These are phyloP conservation scores for Cochlearia excelsa DNA, from an alignment of 345 rosid genomes.

Conservation along the genomic window DNA sequence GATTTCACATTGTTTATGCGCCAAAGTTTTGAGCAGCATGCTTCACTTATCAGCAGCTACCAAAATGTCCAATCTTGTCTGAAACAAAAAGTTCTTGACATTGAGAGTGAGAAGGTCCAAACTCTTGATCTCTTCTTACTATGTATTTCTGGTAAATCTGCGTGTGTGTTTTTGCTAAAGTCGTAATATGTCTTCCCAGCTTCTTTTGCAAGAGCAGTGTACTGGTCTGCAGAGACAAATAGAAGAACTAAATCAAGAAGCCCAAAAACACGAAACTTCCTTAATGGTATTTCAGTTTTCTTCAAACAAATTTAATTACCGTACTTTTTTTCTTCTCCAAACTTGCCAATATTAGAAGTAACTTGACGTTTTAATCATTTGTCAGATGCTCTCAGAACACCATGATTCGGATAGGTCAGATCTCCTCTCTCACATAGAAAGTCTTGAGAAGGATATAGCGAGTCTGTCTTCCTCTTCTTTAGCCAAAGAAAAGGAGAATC, in stretches of 20 bases:
- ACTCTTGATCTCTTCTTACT: constrained; percentile 6
- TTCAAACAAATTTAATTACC: neutral
- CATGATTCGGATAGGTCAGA: constrained; percentile 54
- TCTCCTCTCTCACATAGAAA: constrained; percentile 53
- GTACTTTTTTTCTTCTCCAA: constrained; percentile 8
- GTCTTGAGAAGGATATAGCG: constrained; percentile 68
- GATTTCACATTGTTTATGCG: constrained; percentile 51
- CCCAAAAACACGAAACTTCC: constrained; percentile 47
- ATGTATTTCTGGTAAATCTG: constrained; percentile 9
- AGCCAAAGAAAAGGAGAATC: constrained; percentile 72
- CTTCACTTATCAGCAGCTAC: constrained; percentile 40
- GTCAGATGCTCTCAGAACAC: constrained; percentile 56
- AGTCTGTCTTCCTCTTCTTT: constrained; percentile 54
- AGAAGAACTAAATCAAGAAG: constrained; percentile 44
- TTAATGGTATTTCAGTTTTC: constrained; percentile 41
- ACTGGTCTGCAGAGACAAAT: constrained; percentile 51
- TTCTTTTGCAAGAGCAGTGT: constrained; percentile 44
- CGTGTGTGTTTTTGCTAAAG: neutral
- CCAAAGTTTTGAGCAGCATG: constrained; percentile 50
- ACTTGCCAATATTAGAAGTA: constrained; percentile 3
- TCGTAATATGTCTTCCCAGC: constrained; percentile 43
- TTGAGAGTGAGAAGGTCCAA: constrained; percentile 68
- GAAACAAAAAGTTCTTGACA: constrained; percentile 47
- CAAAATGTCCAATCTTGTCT: constrained; percentile 39
- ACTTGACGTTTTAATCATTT: constrained; percentile 24